Evolutionary conservation across 176 grass and related monocot genomes (phyloP).

Genomic region (Puya raimondii): DNA sequence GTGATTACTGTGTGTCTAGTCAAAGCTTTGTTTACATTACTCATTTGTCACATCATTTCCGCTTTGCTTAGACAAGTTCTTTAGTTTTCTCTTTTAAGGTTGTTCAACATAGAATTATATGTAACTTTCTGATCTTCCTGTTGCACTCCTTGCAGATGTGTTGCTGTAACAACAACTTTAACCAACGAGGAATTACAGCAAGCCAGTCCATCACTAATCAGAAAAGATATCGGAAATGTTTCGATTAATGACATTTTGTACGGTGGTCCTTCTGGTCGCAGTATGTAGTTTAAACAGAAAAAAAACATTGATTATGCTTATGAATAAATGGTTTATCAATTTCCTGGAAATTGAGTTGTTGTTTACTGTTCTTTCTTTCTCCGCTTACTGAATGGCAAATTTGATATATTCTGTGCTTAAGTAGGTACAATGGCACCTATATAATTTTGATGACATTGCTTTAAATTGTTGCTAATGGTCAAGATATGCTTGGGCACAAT

Average conservation of each 20-base stretch:
- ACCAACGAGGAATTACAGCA: conserved; percentile 53
- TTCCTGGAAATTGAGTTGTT: neutral
- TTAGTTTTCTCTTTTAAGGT: neutral
- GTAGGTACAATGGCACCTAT: neutral
- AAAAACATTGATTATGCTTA: conserved; percentile 19
- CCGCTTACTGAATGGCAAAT: neutral
- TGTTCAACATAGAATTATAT: neutral
- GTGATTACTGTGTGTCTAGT: no score
- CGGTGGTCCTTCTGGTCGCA: conserved; percentile 66
- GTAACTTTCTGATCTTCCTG: conserved; percentile 2
- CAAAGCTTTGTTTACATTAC: no score
- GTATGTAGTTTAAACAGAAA: conserved; percentile 62
- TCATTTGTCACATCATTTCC: no score
- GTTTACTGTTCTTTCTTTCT: neutral
- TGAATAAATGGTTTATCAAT: neutral
- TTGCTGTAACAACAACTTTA: conserved; percentile 93
- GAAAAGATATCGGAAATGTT: conserved; percentile 82
- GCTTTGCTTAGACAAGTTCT: neutral
- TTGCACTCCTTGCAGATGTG: conserved; percentile 61
- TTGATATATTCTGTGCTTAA: neutral
- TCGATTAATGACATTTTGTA: conserved; percentile 87
- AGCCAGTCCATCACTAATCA: conserved; percentile 62
- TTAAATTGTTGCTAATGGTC: neutral
- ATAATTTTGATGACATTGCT: neutral
- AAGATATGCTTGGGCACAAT: neutral